A percentile compares a stretch with the other conserved stretches of the same genome.
phyloP scores from a whole-genome alignment of 176 grass and related monocot species.

The Hordeum marinum region DNA sequence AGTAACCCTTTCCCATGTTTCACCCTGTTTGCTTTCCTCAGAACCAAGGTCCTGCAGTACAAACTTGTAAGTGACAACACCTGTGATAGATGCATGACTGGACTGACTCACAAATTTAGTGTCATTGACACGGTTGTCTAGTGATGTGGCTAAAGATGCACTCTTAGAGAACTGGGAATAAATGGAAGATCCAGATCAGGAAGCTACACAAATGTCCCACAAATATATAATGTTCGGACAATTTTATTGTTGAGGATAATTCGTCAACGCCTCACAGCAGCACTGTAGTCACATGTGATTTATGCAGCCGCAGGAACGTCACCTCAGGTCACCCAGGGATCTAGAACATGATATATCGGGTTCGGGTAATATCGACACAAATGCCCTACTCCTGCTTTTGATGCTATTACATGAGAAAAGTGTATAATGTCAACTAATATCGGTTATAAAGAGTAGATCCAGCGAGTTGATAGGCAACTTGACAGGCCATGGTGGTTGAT shows the following conservation, averaged over 20 bases:
- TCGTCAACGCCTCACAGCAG: not conserved
- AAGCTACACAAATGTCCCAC: not conserved
- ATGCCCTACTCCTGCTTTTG: too few species aligned
- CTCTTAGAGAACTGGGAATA: not conserved
- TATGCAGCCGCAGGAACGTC: not conserved
- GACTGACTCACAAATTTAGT: not conserved
- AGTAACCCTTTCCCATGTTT: conserved; percentile 78
- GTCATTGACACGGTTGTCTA: not conserved
- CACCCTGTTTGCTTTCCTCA: conserved; percentile 45
- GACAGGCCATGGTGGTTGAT: too few species aligned
- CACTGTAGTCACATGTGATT: not conserved
- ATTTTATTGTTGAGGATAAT: not conserved
- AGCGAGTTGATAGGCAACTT: too few species aligned
- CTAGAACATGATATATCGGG: not conserved
- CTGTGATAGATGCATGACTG: not conserved
- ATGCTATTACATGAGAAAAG: too few species aligned
- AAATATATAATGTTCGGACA: not conserved
- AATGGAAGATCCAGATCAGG: not conserved
- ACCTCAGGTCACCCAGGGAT: not conserved
- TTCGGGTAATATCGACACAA: not conserved
- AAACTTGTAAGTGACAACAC: conserved; percentile 1
- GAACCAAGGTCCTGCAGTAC: conserved; percentile 58
- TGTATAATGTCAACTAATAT: too few species aligned
- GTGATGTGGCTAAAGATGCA: not conserved
- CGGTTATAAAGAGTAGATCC: too few species aligned